A percentile compares a stretch with the other conserved stretches of the same genome.
phyloP scores from a whole-genome alignment of 768 basidiomycete genomes.

The Paxillus involutus region DNA sequence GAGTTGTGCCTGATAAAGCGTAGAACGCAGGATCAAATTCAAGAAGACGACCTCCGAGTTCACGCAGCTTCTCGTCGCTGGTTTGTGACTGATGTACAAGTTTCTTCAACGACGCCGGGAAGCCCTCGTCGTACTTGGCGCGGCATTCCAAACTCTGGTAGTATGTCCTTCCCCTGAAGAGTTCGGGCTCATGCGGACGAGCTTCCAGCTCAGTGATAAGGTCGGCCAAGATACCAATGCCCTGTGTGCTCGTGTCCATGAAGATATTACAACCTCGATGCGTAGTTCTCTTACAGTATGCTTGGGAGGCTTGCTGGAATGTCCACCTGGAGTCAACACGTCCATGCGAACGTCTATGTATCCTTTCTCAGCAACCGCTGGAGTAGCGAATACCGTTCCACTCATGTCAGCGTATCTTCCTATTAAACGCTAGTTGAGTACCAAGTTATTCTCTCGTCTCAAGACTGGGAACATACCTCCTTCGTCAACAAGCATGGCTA shows the following conservation, averaged over 20 bases:
- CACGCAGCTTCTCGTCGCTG: slow-evolving; percentile 18
- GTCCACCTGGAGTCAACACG: slow-evolving; percentile 50
- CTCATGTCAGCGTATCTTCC: slow-evolving; percentile 28
- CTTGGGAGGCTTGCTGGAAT: slow-evolving; percentile 50
- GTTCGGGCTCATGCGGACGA: slow-evolving; percentile 36
- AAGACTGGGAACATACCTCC: slow-evolving; percentile 35
- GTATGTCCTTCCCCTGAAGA: slow-evolving; percentile 26
- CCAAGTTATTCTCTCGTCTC: background rate
- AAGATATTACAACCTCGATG: background rate
- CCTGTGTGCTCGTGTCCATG: slow-evolving; percentile 12
- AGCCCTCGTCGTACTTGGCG: slow-evolving; percentile 37
- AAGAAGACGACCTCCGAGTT: slow-evolving; percentile 14
- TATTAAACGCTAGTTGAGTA: slow-evolving; percentile 10
- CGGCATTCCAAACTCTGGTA: slow-evolving; percentile 41
- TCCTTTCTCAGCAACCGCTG: slow-evolving; percentile 41
- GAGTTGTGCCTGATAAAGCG: slow-evolving; percentile 24
- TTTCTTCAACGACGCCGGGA: slow-evolving; percentile 23
- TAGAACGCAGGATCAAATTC: slow-evolving; percentile 22
- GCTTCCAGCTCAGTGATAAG: slow-evolving; percentile 49
- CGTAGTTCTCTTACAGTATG: slow-evolving; percentile 42
- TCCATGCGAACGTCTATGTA: slow-evolving; percentile 42
- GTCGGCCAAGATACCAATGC: slow-evolving; percentile 52
- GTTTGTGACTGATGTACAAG: slow-evolving; percentile 23
- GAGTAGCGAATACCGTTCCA: slow-evolving; percentile 33
- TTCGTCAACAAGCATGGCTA: slow-evolving; percentile 61